These are phyloP conservation scores for Lentinula boryana DNA, from an alignment of 768 basidiomycete species.

Conservation along the genomic window DNA sequence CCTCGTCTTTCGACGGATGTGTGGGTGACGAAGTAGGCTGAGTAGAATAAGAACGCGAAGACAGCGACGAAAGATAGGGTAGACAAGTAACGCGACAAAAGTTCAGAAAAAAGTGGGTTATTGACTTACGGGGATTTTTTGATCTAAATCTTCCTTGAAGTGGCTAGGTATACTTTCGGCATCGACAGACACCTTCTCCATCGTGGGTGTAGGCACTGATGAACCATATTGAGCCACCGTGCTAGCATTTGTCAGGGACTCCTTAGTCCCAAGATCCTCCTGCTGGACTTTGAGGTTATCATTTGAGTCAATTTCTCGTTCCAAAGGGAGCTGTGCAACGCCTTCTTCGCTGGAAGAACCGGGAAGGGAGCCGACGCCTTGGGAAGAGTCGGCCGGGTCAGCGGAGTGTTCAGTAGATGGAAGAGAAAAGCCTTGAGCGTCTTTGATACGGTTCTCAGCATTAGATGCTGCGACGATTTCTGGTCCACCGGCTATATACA, in stretches of 20 bases:
- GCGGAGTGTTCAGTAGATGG: constrained; percentile 24
- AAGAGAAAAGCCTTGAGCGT: constrained; percentile 17
- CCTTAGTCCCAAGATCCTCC: not conserved
- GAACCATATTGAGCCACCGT: not conserved
- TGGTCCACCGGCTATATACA: not conserved
- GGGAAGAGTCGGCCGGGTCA: constrained; percentile 22
- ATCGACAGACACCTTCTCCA: not conserved
- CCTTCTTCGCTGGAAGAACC: constrained; percentile 37
- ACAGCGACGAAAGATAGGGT: too few species aligned
- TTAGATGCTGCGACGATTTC: not conserved
- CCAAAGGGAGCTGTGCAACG: constrained; percentile 45
- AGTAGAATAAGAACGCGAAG: not conserved
- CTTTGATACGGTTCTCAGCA: not conserved
- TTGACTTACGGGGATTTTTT: not conserved
- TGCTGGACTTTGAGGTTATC: not conserved
- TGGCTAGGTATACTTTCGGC: not conserved
- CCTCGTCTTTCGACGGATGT: not conserved
- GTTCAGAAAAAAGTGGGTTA: not conserved
- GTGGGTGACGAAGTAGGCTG: not conserved
- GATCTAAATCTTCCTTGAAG: not conserved
- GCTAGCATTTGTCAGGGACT: constrained; percentile 1
- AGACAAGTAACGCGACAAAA: not conserved
- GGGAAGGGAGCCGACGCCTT: constrained; percentile 45
- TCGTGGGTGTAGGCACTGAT: not conserved
- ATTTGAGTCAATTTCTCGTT: constrained; percentile 10